Conservation (phyloP, 768 basidiomycete genomes). For the Podaxis carcinomalis region DNA sequence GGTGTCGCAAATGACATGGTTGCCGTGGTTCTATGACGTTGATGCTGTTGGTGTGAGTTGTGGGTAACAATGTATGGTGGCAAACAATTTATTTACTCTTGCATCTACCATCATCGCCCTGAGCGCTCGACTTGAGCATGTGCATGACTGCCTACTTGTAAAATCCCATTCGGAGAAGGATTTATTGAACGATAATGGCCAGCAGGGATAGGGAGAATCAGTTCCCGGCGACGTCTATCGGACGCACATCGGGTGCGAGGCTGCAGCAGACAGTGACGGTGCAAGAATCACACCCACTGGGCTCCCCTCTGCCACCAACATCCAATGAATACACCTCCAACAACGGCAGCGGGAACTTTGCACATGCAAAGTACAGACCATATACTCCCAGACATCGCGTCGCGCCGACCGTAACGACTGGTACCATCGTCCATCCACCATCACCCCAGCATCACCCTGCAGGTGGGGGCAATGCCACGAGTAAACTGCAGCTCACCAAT, state of each 20-base stretch:
- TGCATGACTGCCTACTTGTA: neutral
- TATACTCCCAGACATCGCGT: conserved; percentile 71
- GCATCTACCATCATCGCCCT: neutral
- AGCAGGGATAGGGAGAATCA: neutral
- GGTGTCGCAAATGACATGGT: neutral
- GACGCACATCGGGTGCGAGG: conserved; percentile 40
- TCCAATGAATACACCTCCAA: conserved; percentile 14
- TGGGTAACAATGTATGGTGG: too few relatives aligned
- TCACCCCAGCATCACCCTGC: conserved; percentile 37
- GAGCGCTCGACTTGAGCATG: neutral
- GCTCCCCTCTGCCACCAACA: conserved; percentile 18
- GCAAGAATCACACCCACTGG: conserved; percentile 65
- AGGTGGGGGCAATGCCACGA: conserved; percentile 49
- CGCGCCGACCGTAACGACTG: conserved; percentile 41
- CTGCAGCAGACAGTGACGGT: conserved; percentile 36
- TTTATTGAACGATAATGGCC: neutral
- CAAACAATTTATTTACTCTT: neutral
- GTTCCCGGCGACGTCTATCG: conserved; percentile 55
- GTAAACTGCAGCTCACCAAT: conserved; percentile 66
- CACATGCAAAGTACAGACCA: conserved; percentile 56
- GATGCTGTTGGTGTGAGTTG: neutral
- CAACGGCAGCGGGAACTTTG: neutral
- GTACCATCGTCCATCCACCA: conserved; percentile 43
- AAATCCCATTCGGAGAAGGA: neutral
- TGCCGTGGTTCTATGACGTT: neutral